phyloP scores from a whole-genome alignment of 495 filamentous ascomycete genomes.

The Xylaria flabelliformis region DNA sequence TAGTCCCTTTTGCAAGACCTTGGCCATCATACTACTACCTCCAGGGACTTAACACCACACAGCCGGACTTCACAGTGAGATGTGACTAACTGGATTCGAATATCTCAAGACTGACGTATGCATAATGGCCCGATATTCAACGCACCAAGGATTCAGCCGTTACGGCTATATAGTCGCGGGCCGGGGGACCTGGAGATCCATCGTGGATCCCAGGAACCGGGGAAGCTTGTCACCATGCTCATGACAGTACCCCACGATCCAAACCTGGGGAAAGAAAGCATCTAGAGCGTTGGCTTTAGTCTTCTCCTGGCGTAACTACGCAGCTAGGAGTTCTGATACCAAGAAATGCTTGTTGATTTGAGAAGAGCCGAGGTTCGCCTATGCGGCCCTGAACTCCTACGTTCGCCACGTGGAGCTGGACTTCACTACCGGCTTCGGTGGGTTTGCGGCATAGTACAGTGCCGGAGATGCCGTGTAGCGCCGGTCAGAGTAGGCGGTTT shows the following conservation, averaged over 20 bases:
- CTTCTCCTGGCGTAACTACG: not conserved
- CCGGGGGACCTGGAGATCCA: not conserved
- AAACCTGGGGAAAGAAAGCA: not conserved
- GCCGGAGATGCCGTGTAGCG: not conserved
- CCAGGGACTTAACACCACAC: not conserved
- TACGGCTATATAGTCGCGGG: not conserved
- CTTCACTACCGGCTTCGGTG: not conserved
- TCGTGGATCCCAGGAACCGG: not conserved
- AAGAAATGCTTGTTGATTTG: not conserved
- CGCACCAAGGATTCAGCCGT: constrained; percentile 1
- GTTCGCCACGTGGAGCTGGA: not conserved
- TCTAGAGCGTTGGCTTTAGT: not conserved
- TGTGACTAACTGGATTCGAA: not conserved
- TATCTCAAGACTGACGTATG: not conserved
- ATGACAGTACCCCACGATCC: not conserved
- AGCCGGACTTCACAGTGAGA: not conserved
- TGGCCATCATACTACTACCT: not conserved
- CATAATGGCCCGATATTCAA: not conserved
- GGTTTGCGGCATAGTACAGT: not conserved
- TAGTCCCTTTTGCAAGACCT: not conserved
- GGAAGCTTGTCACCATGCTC: not conserved
- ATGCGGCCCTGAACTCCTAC: not conserved
- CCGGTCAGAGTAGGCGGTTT: not conserved
- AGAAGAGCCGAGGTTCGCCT: not conserved
- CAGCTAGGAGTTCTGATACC: not conserved